Evolutionary conservation across 225 moss, liverwort and hornwort genomes (phyloP).

Genomic region (Bryum argenteum): DNA sequence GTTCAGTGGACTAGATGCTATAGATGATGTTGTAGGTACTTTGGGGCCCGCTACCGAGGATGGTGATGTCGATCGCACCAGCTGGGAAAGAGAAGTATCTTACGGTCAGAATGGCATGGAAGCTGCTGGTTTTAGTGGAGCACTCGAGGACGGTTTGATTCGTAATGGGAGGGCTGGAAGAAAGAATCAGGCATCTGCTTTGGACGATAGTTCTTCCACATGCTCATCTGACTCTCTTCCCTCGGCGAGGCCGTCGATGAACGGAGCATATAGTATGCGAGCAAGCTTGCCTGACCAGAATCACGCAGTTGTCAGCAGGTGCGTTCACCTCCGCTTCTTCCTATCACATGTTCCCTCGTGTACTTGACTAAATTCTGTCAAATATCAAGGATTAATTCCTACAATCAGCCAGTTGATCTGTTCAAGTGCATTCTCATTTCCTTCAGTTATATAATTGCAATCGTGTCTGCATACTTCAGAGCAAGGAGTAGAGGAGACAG

Average conservation of each 20-base stretch:
- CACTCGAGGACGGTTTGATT: conserved; percentile 64
- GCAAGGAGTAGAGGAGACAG: conserved; percentile 68
- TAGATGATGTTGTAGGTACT: conserved; percentile 84
- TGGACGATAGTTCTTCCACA: conserved; percentile 98
- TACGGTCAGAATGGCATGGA: conserved; percentile 86
- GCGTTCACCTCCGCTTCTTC: background rate
- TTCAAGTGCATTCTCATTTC: background rate
- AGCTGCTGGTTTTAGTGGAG: conserved; percentile 93
- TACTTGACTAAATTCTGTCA: background rate
- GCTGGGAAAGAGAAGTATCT: conserved; percentile 92
- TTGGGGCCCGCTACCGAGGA: conserved; percentile 87
- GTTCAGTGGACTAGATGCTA: conserved; percentile 75
- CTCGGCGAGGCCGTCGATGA: conserved; percentile 70
- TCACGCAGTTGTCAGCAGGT: conserved; percentile 69
- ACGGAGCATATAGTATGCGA: conserved; percentile 70
- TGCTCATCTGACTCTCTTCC: conserved; percentile 98
- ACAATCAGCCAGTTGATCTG: background rate
- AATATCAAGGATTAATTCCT: background rate
- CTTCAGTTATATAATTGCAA: background rate
- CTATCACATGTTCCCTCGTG: background rate
- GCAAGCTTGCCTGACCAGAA: conserved; percentile 71
- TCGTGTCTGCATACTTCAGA: conserved; percentile 39
- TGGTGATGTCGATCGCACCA: conserved; percentile 75
- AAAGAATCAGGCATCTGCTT: conserved; percentile 74
- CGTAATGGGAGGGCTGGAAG: conserved; percentile 70